These are phyloP conservation scores for Fraxinus dipetala DNA, from an alignment of 305 asterid genomes.

Conservation along the genomic window DNA sequence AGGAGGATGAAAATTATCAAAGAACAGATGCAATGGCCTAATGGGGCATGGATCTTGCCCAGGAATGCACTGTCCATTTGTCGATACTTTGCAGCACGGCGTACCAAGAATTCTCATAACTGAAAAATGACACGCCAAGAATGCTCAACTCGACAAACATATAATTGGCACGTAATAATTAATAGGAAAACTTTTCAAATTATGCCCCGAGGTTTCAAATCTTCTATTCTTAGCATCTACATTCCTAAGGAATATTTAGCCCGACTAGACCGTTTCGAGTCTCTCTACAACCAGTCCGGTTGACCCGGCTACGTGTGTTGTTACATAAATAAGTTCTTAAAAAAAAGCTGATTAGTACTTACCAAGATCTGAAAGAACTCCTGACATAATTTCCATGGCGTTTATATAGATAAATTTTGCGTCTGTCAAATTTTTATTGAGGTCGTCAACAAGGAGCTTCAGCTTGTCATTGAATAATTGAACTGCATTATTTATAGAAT, in stretches of 20 bases:
- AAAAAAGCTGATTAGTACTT: background rate
- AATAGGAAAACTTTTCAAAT: conserved; percentile 21
- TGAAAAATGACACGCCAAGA: background rate
- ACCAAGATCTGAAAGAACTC: conserved; percentile 14
- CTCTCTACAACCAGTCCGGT: background rate
- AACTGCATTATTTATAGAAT: conserved; percentile 26
- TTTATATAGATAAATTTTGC: conserved; percentile 27
- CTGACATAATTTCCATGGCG: conserved; percentile 18
- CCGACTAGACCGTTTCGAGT: background rate
- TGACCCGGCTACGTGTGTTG: background rate
- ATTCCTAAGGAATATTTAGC: too few relatives aligned
- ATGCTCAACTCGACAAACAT: conserved; percentile 15
- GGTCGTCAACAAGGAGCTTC: conserved; percentile 18
- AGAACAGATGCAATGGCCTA: conserved; percentile 14
- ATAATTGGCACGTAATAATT: background rate
- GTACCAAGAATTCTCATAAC: background rate
- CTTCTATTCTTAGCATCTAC: too few relatives aligned
- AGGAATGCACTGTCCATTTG: conserved; percentile 9
- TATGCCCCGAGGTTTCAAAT: background rate
- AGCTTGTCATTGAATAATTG: conserved; percentile 36
- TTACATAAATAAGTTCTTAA: too few relatives aligned
- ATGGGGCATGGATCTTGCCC: conserved; percentile 10
- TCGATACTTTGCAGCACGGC: conserved; percentile 11
- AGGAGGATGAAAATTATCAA: conserved; percentile 24
- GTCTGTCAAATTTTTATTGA: conserved; percentile 17